Base-by-base conservation (phyloP, 2,329 filamentous ascomycete genomes). In the Mariannaea sp. region DNA sequence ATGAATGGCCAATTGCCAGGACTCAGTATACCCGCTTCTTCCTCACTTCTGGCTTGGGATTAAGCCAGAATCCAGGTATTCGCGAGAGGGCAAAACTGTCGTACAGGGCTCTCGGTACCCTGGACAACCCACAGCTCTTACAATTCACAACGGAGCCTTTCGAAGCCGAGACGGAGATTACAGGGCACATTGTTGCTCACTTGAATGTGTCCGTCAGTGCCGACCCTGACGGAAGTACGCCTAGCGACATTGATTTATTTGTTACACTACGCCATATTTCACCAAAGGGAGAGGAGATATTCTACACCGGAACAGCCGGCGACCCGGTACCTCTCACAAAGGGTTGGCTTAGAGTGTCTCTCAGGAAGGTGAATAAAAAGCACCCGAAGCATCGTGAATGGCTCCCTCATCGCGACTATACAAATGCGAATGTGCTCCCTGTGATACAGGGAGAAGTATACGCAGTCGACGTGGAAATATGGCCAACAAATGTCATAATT, bases 181-280 rank as follows among this genome's bases (percentile, higher is more conserved):
- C 87, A 0, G 87, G 87, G 0, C 84, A 89, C 62, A 73, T 88
- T 22, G 75, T 82, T 0, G 85, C 84, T 0, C 85, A 84, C 58
- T 73, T 90, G 4, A 83, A 84, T 55, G 80, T 88, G 1, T 88
- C 85, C 0, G 71, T 87, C 3, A 84, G 80, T 0, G 71, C 85
- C 58, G 83, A 75, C 39, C 68, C 81, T 67, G 67, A 73, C 22
- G 0, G 65, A 60, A 0, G 60, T 60, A n/a, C n/a, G n/a, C n/a
- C n/a, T n/a, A n/a, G n/a, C n/a, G 1, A 87, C 48, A 85, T 87
- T 24, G 84, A 87, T 59, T 66, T 88, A 4, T 88, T 88, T 62
- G 65, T 87, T 12, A 87, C 84, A 0, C 71, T 88, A 3, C 78
- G 84, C 7, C 77, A 88, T 70, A 74, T 86, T 27, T 77, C 75